Evolutionary conservation across 169 alveolate genomes (phyloP).

Genomic region (Eimeria tenella): DNA sequence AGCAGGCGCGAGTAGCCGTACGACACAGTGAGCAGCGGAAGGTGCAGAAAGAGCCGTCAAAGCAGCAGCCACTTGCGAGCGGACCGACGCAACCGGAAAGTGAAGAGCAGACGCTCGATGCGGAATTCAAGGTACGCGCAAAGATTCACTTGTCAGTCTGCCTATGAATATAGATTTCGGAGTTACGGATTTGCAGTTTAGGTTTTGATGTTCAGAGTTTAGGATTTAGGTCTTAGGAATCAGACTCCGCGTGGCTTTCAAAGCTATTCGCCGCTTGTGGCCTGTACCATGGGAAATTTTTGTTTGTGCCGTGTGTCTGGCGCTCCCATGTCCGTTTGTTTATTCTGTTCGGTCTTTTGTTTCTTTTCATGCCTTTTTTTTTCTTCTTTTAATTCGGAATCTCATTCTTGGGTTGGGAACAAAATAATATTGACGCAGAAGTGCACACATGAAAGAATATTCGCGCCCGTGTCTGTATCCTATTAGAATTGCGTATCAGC

Average conservation of each 20-base stretch:
- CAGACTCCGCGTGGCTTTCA: not conserved
- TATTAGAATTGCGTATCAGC: no score
- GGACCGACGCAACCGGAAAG: not conserved
- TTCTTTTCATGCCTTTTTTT: not conserved
- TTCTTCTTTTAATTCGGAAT: no score
- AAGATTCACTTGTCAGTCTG: no score
- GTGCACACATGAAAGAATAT: no score
- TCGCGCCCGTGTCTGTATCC: no score
- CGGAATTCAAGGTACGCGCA: constrained; percentile 8
- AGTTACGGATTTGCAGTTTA: not conserved
- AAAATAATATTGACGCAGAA: no score
- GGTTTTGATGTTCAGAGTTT: not conserved
- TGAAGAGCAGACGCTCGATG: constrained; percentile 28
- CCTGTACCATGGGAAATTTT: no score
- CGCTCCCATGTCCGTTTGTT: not conserved
- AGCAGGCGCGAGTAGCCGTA: not conserved
- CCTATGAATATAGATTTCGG: not conserved
- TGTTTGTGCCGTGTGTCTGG: not conserved
- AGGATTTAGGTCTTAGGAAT: not conserved
- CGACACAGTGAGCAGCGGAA: not conserved
- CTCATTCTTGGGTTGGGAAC: no score
- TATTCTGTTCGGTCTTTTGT: not conserved
- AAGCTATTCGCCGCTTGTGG: no score
- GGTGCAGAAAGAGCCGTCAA: not conserved
- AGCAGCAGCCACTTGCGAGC: not conserved